A percentile compares a stretch with the other conserved stretches of the same genome.
phyloP scores from a whole-genome alignment of 1,284 basidiomycete genomes.

The Sutorius eximius region DNA sequence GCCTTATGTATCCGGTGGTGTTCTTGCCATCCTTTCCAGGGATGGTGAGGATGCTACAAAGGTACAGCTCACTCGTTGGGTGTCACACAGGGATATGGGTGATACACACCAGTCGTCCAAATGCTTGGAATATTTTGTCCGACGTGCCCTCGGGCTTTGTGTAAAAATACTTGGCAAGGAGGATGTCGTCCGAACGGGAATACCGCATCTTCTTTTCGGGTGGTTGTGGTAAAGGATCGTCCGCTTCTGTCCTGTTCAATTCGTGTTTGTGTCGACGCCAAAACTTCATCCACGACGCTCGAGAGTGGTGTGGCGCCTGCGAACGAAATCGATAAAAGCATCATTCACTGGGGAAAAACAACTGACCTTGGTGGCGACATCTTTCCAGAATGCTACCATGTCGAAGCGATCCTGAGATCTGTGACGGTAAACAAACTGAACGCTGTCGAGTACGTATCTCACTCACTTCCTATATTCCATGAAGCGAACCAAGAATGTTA shows the following conservation, averaged over 20 bases:
- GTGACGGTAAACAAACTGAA: constrained; percentile 9
- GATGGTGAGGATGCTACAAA: constrained; percentile 74
- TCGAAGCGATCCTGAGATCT: constrained; percentile 67
- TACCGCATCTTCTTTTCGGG: constrained; percentile 85
- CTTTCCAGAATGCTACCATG: constrained; percentile 84
- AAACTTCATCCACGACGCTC: constrained; percentile 88
- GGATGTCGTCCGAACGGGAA: constrained; percentile 69
- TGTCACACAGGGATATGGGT: neutral
- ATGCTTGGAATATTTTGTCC: constrained; percentile 76
- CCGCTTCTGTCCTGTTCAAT: constrained; percentile 57
- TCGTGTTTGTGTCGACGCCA: constrained; percentile 83
- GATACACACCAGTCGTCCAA: constrained; percentile 58
- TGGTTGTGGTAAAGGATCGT: constrained; percentile 67
- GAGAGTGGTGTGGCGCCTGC: constrained; percentile 80
- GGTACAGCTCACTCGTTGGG: neutral
- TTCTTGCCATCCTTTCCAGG: constrained; percentile 89
- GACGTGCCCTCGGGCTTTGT: constrained; percentile 73
- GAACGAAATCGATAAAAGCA: neutral
- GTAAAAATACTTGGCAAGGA: constrained; percentile 70
- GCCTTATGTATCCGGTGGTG: constrained; percentile 82
- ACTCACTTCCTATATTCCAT: constrained; percentile 69
- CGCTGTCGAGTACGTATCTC: neutral
- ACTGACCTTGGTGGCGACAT: constrained; percentile 73
- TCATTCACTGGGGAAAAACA: neutral
- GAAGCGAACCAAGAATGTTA: constrained; percentile 69